Conservation (phyloP, 768 basidiomycete genomes). For the Hemileccinum impolitum region DNA sequence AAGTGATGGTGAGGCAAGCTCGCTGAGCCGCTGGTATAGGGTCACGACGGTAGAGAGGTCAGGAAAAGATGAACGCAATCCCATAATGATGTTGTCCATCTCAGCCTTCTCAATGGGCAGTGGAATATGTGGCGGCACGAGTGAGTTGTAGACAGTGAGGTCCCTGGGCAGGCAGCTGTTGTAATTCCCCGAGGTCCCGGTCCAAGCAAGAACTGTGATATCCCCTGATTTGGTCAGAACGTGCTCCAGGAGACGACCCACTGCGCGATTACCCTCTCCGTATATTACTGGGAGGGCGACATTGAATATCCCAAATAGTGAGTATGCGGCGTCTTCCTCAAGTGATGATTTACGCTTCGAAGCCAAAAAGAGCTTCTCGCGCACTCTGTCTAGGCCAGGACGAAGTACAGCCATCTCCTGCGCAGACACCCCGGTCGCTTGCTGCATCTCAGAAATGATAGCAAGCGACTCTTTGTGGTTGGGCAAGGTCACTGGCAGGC, state of each 20-base stretch:
- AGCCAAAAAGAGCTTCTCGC: constrained; percentile 19
- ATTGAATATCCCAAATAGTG: constrained; percentile 13
- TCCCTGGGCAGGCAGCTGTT: constrained; percentile 2
- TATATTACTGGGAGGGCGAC: constrained; percentile 7
- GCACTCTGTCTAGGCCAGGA: constrained; percentile 11
- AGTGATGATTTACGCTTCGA: constrained; percentile 6
- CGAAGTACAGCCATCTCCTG: neutral
- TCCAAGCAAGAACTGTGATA: constrained; percentile 15
- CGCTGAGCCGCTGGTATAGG: neutral
- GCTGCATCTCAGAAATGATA: neutral
- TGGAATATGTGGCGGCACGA: constrained; percentile 2
- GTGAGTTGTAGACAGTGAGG: constrained; percentile 2
- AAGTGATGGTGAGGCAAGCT: neutral
- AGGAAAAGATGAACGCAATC: neutral
- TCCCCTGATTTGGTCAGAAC: constrained; percentile 10
- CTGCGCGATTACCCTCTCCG: constrained; percentile 10
- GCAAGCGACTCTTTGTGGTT: neutral
- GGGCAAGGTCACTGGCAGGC: neutral
- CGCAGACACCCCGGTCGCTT: neutral
- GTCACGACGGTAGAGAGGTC: neutral
- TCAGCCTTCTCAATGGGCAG: neutral
- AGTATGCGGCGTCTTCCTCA: constrained; percentile 13
- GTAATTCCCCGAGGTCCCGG: constrained; percentile 1
- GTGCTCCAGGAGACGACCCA: constrained; percentile 15
- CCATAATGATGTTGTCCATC: neutral